A percentile compares a stretch with the other conserved stretches of the same genome.
These are phyloP conservation scores for Trichoderma atrobrunneum DNA, from an alignment of 2,329 filamentous ascomycete genomes.

Conservation along the genomic window DNA sequence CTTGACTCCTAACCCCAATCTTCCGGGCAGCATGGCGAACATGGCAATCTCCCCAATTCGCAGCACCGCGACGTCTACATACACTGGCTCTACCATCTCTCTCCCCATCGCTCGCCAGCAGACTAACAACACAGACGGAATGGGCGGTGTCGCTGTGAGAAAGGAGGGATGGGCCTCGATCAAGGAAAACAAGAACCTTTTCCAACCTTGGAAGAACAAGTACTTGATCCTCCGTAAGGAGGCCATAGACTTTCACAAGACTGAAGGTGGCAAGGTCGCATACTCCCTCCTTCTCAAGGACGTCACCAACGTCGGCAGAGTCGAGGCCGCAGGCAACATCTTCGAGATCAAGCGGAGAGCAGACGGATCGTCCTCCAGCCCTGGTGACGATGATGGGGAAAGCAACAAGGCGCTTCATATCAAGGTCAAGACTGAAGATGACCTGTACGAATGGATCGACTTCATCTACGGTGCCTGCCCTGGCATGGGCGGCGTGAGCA, in stretches of 20 bases:
- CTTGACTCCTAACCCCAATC: conserved; percentile 71
- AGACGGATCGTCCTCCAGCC: conserved; percentile 65
- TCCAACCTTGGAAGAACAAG: conserved; percentile 85
- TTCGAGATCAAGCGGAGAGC: conserved; percentile 85
- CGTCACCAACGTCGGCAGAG: conserved; percentile 84
- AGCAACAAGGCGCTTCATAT: conserved; percentile 82
- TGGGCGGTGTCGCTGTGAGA: conserved; percentile 68
- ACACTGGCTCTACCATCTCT: conserved; percentile 69
- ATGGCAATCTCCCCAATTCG: conserved; percentile 72
- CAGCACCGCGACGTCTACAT: conserved; percentile 62
- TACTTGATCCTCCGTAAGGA: conserved; percentile 91
- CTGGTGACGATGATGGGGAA: conserved; percentile 79
- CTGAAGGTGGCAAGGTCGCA: conserved; percentile 81
- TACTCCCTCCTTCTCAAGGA: conserved; percentile 82
- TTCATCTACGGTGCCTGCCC: conserved; percentile 96
- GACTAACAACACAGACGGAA: conserved; percentile 58
- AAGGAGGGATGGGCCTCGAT: conserved; percentile 81
- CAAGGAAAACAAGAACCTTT: conserved; percentile 86
- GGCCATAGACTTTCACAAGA: conserved; percentile 91
- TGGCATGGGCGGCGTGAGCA: conserved; percentile 96
- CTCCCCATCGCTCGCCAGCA: conserved; percentile 65
- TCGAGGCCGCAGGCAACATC: conserved; percentile 86
- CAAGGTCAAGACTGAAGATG: conserved; percentile 91
- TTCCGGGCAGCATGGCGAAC: conserved; percentile 75
- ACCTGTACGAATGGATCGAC: conserved; percentile 98